Evolutionary conservation across 805 yeast species (phyloP), one percentile per base, ranked within the genome.

Genomic region (Cyberlindnera suaveolens): DNA sequence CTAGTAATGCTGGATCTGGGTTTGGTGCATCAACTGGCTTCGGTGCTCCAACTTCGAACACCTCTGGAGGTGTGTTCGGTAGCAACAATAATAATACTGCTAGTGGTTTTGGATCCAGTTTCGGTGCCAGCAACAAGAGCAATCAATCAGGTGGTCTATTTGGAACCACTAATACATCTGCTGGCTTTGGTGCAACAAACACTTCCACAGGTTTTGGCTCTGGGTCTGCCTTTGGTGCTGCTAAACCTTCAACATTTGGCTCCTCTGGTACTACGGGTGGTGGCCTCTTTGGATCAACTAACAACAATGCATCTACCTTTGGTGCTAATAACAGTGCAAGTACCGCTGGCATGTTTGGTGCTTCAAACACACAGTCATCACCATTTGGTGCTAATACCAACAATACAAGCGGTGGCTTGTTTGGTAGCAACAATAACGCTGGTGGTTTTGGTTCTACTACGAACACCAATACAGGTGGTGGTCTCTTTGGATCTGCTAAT

Each of bases 281-380:
- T 14, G 74, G 75, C 4, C 55, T 73, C 43, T 76, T 76, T 56
- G 79, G 78, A 17, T 20, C 41, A 10, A 32, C 30, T 15, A 40
- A 54, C 35, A 47, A 46, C 26, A 31, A 31, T 18, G 33, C 35
- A 8, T 54, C 57, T 8, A 66, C 70, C 3, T 67, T 67, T 45
- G 71, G 71, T 14, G 49, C 45, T 39, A 58, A 52, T 31, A 37
- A 41, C 36, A 42, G 31, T 36, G 38, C 18, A 23, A 20, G n/a
- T 18, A 9, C 42, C 6, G 30, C 40, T 15, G 35, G 42, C 4
- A 19, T 43, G 36, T 46, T 46, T 29, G 48, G 48, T 20, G 16
- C 47, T 16, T 34, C 42, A 20, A 37, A 33, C 33, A 34, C 19
- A 20, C 36, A 40, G 8, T 31, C 18, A 20, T 36, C 51, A 19